Evolutionary conservation across 179 eudicot genomes (phyloP), one percentile per base, ranked within the genome.

Genomic region (Beta corolliflora): DNA sequence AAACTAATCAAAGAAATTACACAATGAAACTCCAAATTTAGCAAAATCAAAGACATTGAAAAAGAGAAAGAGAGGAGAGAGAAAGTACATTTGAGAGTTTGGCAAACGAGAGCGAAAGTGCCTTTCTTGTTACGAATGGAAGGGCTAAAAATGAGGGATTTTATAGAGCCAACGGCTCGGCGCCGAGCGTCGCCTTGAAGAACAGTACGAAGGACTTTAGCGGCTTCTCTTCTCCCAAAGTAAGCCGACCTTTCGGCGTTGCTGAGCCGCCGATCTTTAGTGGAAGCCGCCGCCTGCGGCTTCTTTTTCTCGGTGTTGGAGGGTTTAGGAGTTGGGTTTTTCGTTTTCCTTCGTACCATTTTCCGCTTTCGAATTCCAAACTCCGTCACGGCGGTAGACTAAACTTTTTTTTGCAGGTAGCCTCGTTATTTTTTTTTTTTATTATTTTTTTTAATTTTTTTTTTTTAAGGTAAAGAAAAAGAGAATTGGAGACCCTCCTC

Each of bases 191-290:
- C 98, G 23, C 97, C 98, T 61, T 89, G 89, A 54, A 94, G 90
- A 36, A 90, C 89, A 54, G 81, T 79, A 13, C 85, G 83, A 19
- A 94, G 82, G 2, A 94, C 91, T 87, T 94, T 94, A 0, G 97
- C 97, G 48, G 98, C 97, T 71, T 94, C 95, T 84, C 98, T 84
- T 65, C 97, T 88, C 3, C 97, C 97, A 79, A 90, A 94, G 69
- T 86, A 89, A 41, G 98, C 90, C 11, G 98, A 93, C 65, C 93
- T 87, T 23, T 91, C 94, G 69, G 89, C 92, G 80, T 84, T 88
- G 84, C 80, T 90, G 73, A 80, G 84, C 13, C 48, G 63, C 11
- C 59, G 46, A 14, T 25, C 79, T 68, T 64, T 76, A 50, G 67
- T 73, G 46, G 53, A 85, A 15, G 9, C 16, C 56, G 44, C 9